Evolutionary conservation across 495 filamentous ascomycete genomes (phyloP).

Genomic region (Penicillium bialowiezense): DNA sequence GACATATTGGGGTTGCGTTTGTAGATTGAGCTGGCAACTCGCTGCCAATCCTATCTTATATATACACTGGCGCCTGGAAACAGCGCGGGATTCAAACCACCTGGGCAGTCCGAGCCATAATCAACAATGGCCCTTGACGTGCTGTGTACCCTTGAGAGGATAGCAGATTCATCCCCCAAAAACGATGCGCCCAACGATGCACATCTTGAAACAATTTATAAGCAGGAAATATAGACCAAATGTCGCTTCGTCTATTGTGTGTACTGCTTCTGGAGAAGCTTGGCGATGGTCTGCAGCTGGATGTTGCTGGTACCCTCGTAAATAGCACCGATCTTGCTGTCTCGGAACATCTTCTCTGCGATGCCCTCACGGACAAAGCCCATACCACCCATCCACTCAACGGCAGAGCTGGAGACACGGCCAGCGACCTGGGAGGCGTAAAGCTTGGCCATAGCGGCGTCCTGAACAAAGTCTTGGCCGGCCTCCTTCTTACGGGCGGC

Average conservation of each 20-base stretch:
- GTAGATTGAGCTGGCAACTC: neutral
- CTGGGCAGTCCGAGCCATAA: neutral
- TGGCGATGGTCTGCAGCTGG: constrained; percentile 91
- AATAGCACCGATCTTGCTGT: constrained; percentile 98
- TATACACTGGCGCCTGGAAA: neutral
- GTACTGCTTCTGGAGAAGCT: constrained; percentile 88
- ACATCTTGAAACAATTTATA: constrained; percentile 1
- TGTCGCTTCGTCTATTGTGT: constrained; percentile 38
- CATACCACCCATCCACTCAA: constrained; percentile 99
- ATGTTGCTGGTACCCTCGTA: constrained; percentile 92
- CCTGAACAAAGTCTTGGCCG: constrained; percentile 87
- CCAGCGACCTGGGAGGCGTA: constrained; percentile 92
- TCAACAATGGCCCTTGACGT: neutral
- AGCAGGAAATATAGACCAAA: neutral
- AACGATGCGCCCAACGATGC: neutral
- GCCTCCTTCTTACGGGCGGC: constrained; percentile 97
- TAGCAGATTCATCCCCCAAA: neutral
- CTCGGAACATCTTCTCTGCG: constrained; percentile 96
- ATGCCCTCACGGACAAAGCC: constrained; percentile 92
- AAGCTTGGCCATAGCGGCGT: constrained; percentile 98
- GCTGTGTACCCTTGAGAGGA: neutral
- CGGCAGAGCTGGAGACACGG: constrained; percentile 76
- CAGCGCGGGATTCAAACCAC: neutral
- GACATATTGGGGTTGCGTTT: neutral
- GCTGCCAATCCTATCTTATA: neutral